Percentiles rank a stretch among this genome's conserved stretches.
These are phyloP conservation scores for Chlorophyllum brunneum DNA, from an alignment of 768 basidiomycete genomes.

Conservation along the genomic window DNA sequence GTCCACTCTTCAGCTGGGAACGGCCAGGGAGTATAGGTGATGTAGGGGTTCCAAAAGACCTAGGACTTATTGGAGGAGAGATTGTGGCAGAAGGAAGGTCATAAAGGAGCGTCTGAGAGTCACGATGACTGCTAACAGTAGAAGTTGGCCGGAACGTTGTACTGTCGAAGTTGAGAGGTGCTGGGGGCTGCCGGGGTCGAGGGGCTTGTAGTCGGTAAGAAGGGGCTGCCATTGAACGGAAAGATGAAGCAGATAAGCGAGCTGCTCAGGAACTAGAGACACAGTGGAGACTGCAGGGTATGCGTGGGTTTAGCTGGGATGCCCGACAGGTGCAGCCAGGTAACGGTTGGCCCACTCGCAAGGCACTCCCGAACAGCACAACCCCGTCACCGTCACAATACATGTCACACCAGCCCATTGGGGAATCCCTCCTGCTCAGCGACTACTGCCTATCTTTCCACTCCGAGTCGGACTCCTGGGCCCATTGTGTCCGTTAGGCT, in stretches of 20 bases:
- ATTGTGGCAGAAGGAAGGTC: constrained; percentile 62
- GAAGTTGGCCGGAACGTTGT: constrained; percentile 38
- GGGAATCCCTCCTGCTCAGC: too few relatives aligned
- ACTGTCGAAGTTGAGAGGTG: constrained; percentile 54
- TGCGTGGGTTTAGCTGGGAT: neutral
- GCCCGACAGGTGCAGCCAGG: neutral
- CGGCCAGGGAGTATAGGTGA: constrained; percentile 54
- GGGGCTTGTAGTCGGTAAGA: constrained; percentile 65
- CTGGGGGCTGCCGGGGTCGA: constrained; percentile 57
- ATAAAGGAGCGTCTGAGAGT: constrained; percentile 67
- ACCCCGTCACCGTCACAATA: too few relatives aligned
- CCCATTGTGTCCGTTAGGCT: too few relatives aligned
- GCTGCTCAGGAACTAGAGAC: neutral
- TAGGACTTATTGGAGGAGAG: constrained; percentile 57
- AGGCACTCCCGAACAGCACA: too few relatives aligned
- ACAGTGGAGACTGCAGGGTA: neutral
- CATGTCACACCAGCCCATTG: too few relatives aligned
- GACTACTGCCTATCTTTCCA: too few relatives aligned
- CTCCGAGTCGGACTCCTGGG: too few relatives aligned
- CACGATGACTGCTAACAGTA: constrained; percentile 38
- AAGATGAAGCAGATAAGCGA: constrained; percentile 20
- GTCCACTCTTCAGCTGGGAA: constrained; percentile 44
- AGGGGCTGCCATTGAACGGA: constrained; percentile 47
- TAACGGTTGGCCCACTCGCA: too few relatives aligned
- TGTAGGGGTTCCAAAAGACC: constrained; percentile 47